Evolutionary conservation across 192 early-diverging fungal species (phyloP), one percentile per base, ranked within the genome.

Genomic region (Funneliformis geosporum): DNA sequence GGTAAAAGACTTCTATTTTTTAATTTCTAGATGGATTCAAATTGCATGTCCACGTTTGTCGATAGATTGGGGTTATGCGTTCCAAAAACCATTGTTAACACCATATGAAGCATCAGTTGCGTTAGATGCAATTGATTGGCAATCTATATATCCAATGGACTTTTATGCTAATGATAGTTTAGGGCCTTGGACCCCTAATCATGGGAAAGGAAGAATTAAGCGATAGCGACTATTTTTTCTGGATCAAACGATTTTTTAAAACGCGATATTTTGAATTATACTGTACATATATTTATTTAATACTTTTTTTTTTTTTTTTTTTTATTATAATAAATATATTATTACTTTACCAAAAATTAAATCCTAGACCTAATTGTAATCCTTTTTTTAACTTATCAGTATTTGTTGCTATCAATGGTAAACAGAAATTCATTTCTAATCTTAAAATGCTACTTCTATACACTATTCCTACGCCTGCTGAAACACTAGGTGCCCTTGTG

Each of bases 11-110:
- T 7, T 67, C 55, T 40, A 11, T 14, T 38, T n/a, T n/a, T 55
- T 39, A 73, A 21, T 55, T 55, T 74, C n/a, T 81, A 88, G 90
- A 55, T 98, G 95, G 93, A 93, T 99, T 66, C 98, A 99, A 83
- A 92, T 97, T 66, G 94, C 95, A 0, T 99, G 98, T 82, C 98
- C 98, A 62, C 86, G 98, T 21, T 87, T 99, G 40, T 97, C 95
- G 1, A 99, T 99, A 60, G 98, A 99, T 84, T 99, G 98, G 98
- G 98, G 98, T 1, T 96, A 98, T 86, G 94, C 96, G 5, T 99
- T 97, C 82, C 77, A 92, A 5, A 95, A 92, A 76, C 97, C 98
- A 27, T 83, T 99, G 50, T 84, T 99, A 66, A 94, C 94, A 18
- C 96, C 98, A 0, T 99, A 99, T 79, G 98, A 99, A 83, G 95